Evolutionary conservation across 768 basidiomycete species (phyloP).

Genomic region (Leucocoprinus leucothites): DNA sequence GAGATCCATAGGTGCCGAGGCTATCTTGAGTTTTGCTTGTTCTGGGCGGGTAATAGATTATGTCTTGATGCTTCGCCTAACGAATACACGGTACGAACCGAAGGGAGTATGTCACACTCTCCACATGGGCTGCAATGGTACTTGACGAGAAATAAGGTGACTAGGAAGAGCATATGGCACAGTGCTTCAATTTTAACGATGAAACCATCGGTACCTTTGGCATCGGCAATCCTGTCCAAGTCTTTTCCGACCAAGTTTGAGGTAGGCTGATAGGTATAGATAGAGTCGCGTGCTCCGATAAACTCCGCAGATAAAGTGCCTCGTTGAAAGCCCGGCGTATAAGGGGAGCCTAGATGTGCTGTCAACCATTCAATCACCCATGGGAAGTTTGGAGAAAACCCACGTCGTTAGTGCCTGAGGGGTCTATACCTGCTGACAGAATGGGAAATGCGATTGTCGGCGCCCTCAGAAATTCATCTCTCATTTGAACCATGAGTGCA

Average conservation of each 20-base stretch:
- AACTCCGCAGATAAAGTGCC: slow-evolving; percentile 50
- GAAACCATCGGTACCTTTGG: slow-evolving; percentile 21
- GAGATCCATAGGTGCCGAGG: slow-evolving; percentile 41
- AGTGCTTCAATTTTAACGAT: slow-evolving; percentile 5
- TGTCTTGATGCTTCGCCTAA: slow-evolving; percentile 1
- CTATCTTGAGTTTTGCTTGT: slow-evolving; percentile 27
- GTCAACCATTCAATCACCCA: neutral
- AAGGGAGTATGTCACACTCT: slow-evolving; percentile 55
- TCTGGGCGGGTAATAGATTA: slow-evolving; percentile 20
- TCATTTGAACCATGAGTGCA: slow-evolving; percentile 55
- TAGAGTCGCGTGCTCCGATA: slow-evolving; percentile 47
- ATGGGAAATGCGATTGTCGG: slow-evolving; percentile 55
- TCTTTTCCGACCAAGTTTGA: slow-evolving; percentile 33
- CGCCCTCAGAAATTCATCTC: slow-evolving; percentile 68
- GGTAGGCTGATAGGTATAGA: slow-evolving; percentile 49
- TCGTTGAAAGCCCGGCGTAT: slow-evolving; percentile 56
- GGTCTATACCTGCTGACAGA: slow-evolving; percentile 43
- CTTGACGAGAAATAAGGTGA: slow-evolving; percentile 52
- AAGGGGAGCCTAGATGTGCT: slow-evolving; percentile 28
- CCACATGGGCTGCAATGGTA: slow-evolving; percentile 55
- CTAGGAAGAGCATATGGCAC: slow-evolving; percentile 21
- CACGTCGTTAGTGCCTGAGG: slow-evolving; percentile 40
- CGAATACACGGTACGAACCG: slow-evolving; percentile 37
- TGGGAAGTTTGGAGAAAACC: slow-evolving; percentile 19
- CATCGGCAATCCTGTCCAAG: slow-evolving; percentile 22